Conservation (phyloP, 495 filamentous ascomycete species). For the Penicillium maclennaniae region DNA sequence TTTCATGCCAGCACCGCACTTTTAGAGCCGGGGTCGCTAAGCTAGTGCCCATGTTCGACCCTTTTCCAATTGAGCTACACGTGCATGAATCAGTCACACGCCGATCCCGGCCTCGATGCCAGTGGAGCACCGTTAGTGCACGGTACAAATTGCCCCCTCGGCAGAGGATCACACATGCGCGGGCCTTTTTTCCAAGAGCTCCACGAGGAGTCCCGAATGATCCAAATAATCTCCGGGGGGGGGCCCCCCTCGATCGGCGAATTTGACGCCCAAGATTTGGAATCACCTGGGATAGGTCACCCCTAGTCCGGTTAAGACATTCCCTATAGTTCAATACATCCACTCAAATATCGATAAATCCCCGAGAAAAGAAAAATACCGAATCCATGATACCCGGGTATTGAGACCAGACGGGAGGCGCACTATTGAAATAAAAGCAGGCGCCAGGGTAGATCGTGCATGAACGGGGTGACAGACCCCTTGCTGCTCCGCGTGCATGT, state of each 20-base stretch:
- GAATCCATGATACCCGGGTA: not conserved
- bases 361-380: not conserved
- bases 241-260: constrained; percentile 19
- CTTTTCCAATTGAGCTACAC: not conserved
- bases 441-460: constrained; percentile 18
- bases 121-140: not conserved
- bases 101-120: not conserved
- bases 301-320: not conserved
- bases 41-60: not conserved
- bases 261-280: constrained; percentile 6
- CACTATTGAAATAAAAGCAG: constrained; percentile 12
- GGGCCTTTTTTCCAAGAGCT: not conserved
- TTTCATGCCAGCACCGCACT: not conserved
- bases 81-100: not conserved
- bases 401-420: not conserved
- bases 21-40: not conserved
- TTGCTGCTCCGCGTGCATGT: constrained; percentile 42
- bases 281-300: not conserved
- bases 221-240: constrained; percentile 20
- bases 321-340: too few species aligned
- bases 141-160: not conserved
- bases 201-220: constrained; percentile 13
- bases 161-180: not conserved
- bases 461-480: constrained; percentile 35
- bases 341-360: not conserved